These are phyloP conservation scores for Teunomyces pallodes DNA, from an alignment of 805 yeast genomes.

Conservation along the genomic window DNA sequence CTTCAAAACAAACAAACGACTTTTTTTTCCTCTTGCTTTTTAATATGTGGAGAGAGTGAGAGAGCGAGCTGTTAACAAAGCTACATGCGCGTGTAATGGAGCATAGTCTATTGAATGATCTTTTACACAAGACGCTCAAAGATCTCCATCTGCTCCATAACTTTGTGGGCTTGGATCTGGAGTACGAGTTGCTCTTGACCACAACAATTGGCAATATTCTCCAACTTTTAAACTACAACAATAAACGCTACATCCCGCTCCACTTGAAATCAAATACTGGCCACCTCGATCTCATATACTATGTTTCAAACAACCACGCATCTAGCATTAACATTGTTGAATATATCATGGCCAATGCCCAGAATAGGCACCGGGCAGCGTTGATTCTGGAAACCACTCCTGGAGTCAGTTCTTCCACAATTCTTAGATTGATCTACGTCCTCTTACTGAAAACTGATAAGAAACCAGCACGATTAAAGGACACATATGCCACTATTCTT, in stretches of 20 bases:
- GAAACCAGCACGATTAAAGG: constrained; percentile 14
- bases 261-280: neutral
- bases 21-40: too few species aligned
- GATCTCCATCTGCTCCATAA: constrained; percentile 16
- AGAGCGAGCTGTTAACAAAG: neutral
- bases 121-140: constrained; percentile 17
- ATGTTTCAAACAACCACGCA: neutral
- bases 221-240: constrained; percentile 15
- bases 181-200: constrained; percentile 14
- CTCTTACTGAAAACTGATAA: neutral
- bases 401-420: constrained; percentile 3
- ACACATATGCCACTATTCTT: constrained; percentile 15
- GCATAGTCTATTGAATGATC: constrained; percentile 10
- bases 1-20: neutral
- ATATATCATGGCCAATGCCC: neutral
- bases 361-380: neutral
- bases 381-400: neutral
- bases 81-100: neutral
- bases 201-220: constrained; percentile 13
- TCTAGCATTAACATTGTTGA: constrained; percentile 3
- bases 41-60: neutral
- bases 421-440: constrained; percentile 4
- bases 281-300: neutral
- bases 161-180: constrained; percentile 5
- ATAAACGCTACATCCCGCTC: constrained; percentile 11